phyloP scores from a whole-genome alignment of 148 eudicot genomes.

The Agrostemma githago region DNA sequence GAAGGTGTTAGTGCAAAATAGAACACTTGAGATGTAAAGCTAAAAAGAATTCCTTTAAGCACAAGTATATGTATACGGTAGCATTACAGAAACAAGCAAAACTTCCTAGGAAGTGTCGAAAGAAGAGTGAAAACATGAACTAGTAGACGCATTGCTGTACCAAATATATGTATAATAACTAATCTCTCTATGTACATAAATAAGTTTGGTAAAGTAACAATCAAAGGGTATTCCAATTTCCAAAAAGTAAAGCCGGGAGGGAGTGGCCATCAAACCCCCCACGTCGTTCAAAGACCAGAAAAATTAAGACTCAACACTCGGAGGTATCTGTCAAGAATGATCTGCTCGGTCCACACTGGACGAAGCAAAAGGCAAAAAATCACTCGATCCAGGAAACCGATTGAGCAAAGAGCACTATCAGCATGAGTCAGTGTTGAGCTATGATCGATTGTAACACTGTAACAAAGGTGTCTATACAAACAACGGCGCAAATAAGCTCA shows the following conservation, averaged over 20 bases:
- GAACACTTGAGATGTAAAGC: too few relatives aligned
- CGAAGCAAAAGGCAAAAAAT: background rate
- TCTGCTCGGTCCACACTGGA: background rate
- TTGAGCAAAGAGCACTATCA: background rate
- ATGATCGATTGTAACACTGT: background rate
- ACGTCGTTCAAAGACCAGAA: background rate
- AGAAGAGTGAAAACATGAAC: background rate
- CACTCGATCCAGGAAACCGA: background rate
- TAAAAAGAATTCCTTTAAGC: too few relatives aligned
- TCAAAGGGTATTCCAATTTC: slow-evolving; percentile 2
- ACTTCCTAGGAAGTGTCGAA: background rate
- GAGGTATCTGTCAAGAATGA: background rate
- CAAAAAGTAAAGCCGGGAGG: background rate
- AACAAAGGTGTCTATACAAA: slow-evolving; percentile 7
- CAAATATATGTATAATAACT: slow-evolving; percentile 7
- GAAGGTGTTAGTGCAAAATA: too few relatives aligned
- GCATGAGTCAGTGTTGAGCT: background rate
- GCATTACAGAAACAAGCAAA: background rate
- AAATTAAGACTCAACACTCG: background rate
- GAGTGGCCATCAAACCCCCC: background rate
- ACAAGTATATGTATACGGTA: too few relatives aligned
- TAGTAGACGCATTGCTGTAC: background rate
- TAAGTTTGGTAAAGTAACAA: slow-evolving; percentile 15
- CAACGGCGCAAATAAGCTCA: background rate
- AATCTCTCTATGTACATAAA: slow-evolving; percentile 18